Evolutionary conservation across 495 filamentous ascomycete genomes (phyloP), one percentile per base, ranked within the genome.

Genomic region (Podospora sp.): DNA sequence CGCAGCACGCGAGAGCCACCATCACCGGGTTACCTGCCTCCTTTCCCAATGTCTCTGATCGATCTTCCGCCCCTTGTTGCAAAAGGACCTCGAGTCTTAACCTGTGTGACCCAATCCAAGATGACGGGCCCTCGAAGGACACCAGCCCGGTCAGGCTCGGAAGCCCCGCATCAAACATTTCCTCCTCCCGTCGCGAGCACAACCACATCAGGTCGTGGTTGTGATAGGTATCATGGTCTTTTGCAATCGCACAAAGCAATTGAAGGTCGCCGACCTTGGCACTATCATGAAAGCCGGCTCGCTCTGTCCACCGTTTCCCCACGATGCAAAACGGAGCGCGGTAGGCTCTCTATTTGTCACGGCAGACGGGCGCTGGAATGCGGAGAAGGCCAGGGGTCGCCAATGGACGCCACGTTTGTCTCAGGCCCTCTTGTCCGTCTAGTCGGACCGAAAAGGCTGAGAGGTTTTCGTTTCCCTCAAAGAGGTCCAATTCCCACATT

Each of bases 371-470:
- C 22, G 46, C 51, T 62, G 63, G 68, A 73, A 72, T 75, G 75
- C 73, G 73, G 74, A 76, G 74, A 62, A 46, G n/a, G 11, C 55
- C 24, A 60, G 33, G 62, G 60, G 50, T 40, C 20, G 58, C 58
- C 60, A 64, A 58, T 56, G 57, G 67, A 67, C 67, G 65, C 62
- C 72, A 65, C 68, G 50, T 53, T 58, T 68, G 72, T 72, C 72
- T 73, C 72, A 68, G 64, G 46, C 69, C 64, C 66, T 66, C 63
- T 27, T 46, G 4, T 14, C 46, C 56, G 65, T 69, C 71, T 60
- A 77, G 60, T 77, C 73, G 75, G 75, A 52, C 75, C 75, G 75
- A 77, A 66, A 63, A 77, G 75, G 75, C 75, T 76, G 64, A 35
- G 21, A 24, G 36, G 24, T 60, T 62, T 57, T 35, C 59, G 22